Conservation (phyloP, 2,329 filamentous ascomycete species). For the Botrytis aclada region DNA sequence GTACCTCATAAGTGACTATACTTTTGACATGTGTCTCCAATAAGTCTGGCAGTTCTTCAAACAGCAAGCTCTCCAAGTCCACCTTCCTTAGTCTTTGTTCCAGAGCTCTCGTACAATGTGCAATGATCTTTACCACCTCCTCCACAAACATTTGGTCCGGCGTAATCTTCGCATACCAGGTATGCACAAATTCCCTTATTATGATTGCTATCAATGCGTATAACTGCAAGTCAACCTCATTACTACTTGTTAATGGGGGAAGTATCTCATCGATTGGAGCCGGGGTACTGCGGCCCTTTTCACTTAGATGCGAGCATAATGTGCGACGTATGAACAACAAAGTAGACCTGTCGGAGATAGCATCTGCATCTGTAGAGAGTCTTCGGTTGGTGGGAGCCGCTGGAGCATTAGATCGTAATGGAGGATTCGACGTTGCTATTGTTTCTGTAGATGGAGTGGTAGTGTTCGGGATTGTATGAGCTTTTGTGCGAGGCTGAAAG, state of each 20-base stretch:
- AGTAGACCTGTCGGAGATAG: slow-evolving; percentile 75
- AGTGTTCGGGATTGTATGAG: background rate
- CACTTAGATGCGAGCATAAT: slow-evolving; percentile 68
- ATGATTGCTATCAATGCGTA: slow-evolving; percentile 91
- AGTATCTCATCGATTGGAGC: slow-evolving; percentile 74
- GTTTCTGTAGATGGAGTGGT: slow-evolving; percentile 4
- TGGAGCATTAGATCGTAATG: slow-evolving; percentile 24
- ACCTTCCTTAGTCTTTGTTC: slow-evolving; percentile 81
- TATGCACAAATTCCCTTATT: slow-evolving; percentile 83
- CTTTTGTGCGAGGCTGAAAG: slow-evolving; percentile 20
- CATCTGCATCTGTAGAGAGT: slow-evolving; percentile 50
- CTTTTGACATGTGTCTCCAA: slow-evolving; percentile 77
- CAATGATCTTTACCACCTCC: slow-evolving; percentile 85
- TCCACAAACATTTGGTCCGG: slow-evolving; percentile 83
- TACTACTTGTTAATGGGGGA: slow-evolving; percentile 88
- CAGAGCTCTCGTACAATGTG: slow-evolving; percentile 82
- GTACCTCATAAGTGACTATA: slow-evolving; percentile 40
- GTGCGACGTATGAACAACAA: slow-evolving; percentile 76
- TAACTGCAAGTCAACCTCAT: slow-evolving; percentile 88
- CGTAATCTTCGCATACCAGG: slow-evolving; percentile 92
- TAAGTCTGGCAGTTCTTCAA: slow-evolving; percentile 85
- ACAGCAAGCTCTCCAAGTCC: slow-evolving; percentile 75
- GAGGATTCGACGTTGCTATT: slow-evolving; percentile 8
- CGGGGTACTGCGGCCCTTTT: slow-evolving; percentile 53
- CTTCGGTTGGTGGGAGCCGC: slow-evolving; percentile 37